These are phyloP conservation scores for Cladophialophora bantiana DNA, from an alignment of 2,329 filamentous ascomycete species.

Conservation along the genomic window DNA sequence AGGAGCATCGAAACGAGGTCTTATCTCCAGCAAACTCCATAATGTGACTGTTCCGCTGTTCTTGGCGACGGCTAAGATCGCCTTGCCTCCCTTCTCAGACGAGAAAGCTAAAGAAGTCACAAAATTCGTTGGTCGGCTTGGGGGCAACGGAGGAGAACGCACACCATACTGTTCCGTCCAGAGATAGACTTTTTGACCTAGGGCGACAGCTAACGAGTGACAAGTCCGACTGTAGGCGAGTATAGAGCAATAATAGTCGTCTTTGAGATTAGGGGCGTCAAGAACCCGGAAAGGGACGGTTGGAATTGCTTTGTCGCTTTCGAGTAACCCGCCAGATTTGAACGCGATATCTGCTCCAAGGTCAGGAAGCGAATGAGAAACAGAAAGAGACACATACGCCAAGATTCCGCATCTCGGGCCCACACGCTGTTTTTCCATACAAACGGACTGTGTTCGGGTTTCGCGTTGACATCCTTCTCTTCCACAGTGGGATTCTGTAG, in stretches of 20 bases:
- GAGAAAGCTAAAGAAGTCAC: slow-evolving; percentile 92
- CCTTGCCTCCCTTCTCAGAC: slow-evolving; percentile 74
- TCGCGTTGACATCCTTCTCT: neutral
- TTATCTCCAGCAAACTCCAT: slow-evolving; percentile 72
- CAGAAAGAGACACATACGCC: slow-evolving; percentile 45
- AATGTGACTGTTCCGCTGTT: slow-evolving; percentile 78
- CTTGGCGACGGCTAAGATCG: slow-evolving; percentile 84
- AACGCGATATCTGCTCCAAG: slow-evolving; percentile 2
- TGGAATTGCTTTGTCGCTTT: slow-evolving; percentile 61
- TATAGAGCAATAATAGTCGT: slow-evolving; percentile 94
- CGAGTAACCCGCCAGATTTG: slow-evolving; percentile 4
- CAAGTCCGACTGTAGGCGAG: slow-evolving; percentile 81
- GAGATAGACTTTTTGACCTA: slow-evolving; percentile 79
- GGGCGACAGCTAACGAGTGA: slow-evolving; percentile 80
- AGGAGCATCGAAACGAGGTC: slow-evolving; percentile 75
- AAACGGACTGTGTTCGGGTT: slow-evolving; percentile 42
- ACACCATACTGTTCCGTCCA: slow-evolving; percentile 84
- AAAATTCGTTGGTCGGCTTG: slow-evolving; percentile 56
- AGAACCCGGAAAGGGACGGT: slow-evolving; percentile 83
- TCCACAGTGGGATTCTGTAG: slow-evolving; percentile 42
- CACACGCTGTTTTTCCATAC: slow-evolving; percentile 52
- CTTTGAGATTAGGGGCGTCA: slow-evolving; percentile 85
- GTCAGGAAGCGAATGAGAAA: slow-evolving; percentile 3
- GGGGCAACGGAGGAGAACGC: slow-evolving; percentile 64
- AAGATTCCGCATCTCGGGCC: slow-evolving; percentile 44